Evolutionary conservation across 176 grass and related monocot genomes (phyloP), one percentile per base, ranked within the genome.

Genomic region (Puccinellia tenuiflora): DNA sequence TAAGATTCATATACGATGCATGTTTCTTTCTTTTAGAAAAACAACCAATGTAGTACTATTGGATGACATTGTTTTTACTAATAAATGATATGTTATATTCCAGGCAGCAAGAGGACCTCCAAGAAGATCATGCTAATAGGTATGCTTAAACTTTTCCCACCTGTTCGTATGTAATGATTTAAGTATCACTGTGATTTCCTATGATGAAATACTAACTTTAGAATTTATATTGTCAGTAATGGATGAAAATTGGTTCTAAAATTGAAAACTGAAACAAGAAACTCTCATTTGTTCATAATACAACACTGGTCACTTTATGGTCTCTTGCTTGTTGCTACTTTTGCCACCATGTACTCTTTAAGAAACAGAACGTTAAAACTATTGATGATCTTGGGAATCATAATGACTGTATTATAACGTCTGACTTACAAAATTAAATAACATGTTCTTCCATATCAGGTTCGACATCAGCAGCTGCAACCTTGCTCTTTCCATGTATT

Each of bases 401-500:
- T n/a, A 54, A 54, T 24, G 11, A 14, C 12, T 46, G 43, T 46
- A 3, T 46, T 46, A 46, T 46, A 46, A 46, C 33, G 2, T 34
- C 33, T 2, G 33, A 34, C 4, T 34, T 34, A 34, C 33, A 34
- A 34, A 34, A 34, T 34, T n/a, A 29, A 61, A 28, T 60, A 60
- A 60, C 24, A 60, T 14, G 0, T 81, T 5, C 5, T 67, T 76
- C 26, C 33, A 47, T 87, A 0, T 25, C 70, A 87, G 70, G 67
- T 45, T 57, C 43, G 47, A 47, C 21, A 24, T 5, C 71, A 29
- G 47, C 20, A 76, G 21, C 60, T 48, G 71, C 26, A 82, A 39
- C 26, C 21, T 75, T 87, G 78, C 57, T 86, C 46, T 3, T 86
- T 34, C 69, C 57, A 61, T 61, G 25, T 29, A 61, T 61, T 29